A percentile compares a stretch with the other conserved stretches of the same genome.
phyloP scores from a whole-genome alignment of 192 early-diverging fungal genomes.

The Gigaspora rosea region DNA sequence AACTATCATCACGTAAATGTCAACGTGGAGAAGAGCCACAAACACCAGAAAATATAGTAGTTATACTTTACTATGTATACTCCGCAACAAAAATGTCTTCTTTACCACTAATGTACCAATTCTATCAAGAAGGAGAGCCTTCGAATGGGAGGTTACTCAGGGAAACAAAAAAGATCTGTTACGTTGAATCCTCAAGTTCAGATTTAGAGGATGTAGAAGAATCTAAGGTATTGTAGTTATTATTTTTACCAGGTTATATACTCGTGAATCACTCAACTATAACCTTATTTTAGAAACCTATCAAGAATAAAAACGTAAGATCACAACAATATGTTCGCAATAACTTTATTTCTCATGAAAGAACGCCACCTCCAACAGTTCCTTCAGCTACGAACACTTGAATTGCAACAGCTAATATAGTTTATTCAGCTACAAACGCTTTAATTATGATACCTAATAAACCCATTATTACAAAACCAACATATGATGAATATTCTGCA shows the following conservation, averaged over 20 bases:
- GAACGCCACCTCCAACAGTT: neutral
- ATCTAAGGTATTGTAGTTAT: neutral
- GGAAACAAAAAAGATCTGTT: slow-evolving; percentile 27
- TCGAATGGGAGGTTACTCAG: slow-evolving; percentile 25
- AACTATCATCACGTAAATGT: slow-evolving; percentile 20
- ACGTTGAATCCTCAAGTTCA: slow-evolving; percentile 21
- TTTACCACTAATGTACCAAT: slow-evolving; percentile 19
- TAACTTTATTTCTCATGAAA: neutral
- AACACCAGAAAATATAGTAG: slow-evolving; percentile 22
- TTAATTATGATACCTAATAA: slow-evolving; percentile 26
- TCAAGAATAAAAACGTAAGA: neutral
- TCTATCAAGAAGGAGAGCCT: slow-evolving; percentile 29
- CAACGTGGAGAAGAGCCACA: slow-evolving; percentile 25
- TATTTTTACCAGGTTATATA: too few relatives aligned
- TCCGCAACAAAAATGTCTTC: slow-evolving; percentile 24
- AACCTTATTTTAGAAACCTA: too few relatives aligned
- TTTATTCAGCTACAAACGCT: neutral
- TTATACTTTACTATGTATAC: slow-evolving; percentile 26
- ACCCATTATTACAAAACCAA: slow-evolving; percentile 24
- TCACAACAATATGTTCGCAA: too few relatives aligned
- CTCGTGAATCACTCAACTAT: too few relatives aligned
- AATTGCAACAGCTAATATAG: neutral
- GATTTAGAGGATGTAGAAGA: slow-evolving; percentile 12
- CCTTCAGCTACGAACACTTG: neutral
- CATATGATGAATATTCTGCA: slow-evolving; percentile 24